Base-by-base conservation (phyloP, 2,329 filamentous ascomycete species). In the Colletotrichum sublineola region DNA sequence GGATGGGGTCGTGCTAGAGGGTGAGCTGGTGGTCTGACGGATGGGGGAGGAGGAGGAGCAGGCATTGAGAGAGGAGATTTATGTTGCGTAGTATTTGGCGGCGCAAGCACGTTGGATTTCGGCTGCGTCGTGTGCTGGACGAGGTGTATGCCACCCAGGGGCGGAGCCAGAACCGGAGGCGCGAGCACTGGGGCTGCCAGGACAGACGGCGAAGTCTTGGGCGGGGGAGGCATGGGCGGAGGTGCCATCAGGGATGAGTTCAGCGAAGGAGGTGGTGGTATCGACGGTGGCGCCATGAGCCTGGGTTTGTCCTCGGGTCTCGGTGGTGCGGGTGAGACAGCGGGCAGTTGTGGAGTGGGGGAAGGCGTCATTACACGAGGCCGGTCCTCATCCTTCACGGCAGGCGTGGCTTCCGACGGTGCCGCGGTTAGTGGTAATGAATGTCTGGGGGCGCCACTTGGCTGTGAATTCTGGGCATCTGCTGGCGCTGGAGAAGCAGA, bases 61-160 rank as follows among this genome's bases (percentile, higher is more conserved):
- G 80, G 80, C 77, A 82, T 80, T 18, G 80, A 81, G 11, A 82
- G 75, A 33, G 80, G 80, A 36, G 80, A 81, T 64, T 79, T 79
- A 73, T 80, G 76, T 68, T 83, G 83, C 18, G 80, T 77, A 12
- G 82, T 82, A 70, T 84, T 84, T n/a, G 84, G 84, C 15, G 80
- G 82, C 42, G 84, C 85, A n/a, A 86, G 81, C 33, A 85, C 79
- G 64, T 83, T 82, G 18, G 82, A 85, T 74, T 83, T 86, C 46
- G 81, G 80, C 63, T 78, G 78, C 75, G 79, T 80, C 69, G 63
- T 14, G 74, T 72, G 74, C 75, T 38, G 67, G 74, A 71, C 61
- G 76, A 75, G 74, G 76, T 67, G 73, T 74, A 74, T 74, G 63
- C 82, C 77, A 12, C 77, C 78, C 33, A 78, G 76, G 2, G 82